These are phyloP conservation scores for Macrolepiota albuminosa DNA, from an alignment of 768 basidiomycete species.

Conservation along the genomic window DNA sequence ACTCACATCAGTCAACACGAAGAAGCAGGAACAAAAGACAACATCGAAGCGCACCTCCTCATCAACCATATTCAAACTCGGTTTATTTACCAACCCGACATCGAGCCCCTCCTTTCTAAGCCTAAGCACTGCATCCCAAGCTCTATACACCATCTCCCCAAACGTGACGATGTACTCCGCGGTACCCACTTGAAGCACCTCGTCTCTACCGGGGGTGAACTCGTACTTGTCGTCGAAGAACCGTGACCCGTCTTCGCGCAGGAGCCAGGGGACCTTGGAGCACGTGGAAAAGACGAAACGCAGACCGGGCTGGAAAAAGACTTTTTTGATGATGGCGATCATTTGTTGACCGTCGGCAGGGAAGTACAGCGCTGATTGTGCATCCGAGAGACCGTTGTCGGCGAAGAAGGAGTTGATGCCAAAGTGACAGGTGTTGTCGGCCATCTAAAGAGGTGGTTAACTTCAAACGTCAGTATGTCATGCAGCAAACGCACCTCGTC, in stretches of 20 bases:
- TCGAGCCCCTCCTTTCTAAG: slow-evolving; percentile 69
- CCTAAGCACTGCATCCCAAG: slow-evolving; percentile 77
- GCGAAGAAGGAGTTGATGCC: slow-evolving; percentile 83
- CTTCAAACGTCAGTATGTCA: too few relatives aligned
- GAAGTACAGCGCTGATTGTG: slow-evolving; percentile 81
- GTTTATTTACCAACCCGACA: slow-evolving; percentile 85
- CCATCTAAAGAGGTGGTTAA: slow-evolving; percentile 19
- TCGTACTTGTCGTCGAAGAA: slow-evolving; percentile 45
- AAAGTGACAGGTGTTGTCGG: slow-evolving; percentile 47
- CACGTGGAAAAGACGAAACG: slow-evolving; percentile 89
- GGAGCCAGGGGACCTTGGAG: slow-evolving; percentile 84
- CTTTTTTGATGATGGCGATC: slow-evolving; percentile 66
- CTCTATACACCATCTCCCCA: slow-evolving; percentile 86
- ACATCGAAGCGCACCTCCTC: slow-evolving; percentile 48
- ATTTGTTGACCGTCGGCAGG: slow-evolving; percentile 83
- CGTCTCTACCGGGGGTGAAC: slow-evolving; percentile 84
- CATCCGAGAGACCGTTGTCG: slow-evolving; percentile 82
- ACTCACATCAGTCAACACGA: neutral
- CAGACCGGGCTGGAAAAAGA: slow-evolving; percentile 80
- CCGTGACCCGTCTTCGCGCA: slow-evolving; percentile 64
- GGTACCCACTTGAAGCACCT: slow-evolving; percentile 70
- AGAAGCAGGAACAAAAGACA: neutral
- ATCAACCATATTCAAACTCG: slow-evolving; percentile 78
- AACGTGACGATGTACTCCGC: slow-evolving; percentile 82
- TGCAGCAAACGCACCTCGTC: neutral